phyloP scores from a whole-genome alignment of 1,284 basidiomycete species.

The Cryptococcus sp. region DNA sequence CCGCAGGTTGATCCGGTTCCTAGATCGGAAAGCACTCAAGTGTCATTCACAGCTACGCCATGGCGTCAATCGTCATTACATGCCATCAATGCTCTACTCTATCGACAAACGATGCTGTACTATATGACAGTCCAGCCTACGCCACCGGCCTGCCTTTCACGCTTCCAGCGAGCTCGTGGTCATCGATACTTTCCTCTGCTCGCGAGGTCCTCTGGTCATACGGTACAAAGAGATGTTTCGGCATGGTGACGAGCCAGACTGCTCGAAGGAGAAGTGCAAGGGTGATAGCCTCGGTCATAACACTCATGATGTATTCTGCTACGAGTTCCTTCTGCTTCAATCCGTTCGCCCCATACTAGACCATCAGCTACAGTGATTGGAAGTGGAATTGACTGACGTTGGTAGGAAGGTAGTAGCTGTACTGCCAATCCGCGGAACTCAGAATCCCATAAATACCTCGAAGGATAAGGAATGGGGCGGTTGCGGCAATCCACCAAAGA shows the following conservation, averaged over 20 bases:
- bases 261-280: background rate
- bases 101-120: too few species aligned
- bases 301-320: conserved; percentile 8
- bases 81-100: too few species aligned
- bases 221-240: background rate
- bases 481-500: conserved; percentile 1
- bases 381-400: conserved; percentile 3
- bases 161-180: too few species aligned
- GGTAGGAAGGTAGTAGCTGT: conserved; percentile 6
- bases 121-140: too few species aligned
- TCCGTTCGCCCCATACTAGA: conserved; percentile 6
- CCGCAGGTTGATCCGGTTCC: too few species aligned
- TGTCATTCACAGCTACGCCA: too few species aligned
- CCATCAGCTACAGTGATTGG: background rate
- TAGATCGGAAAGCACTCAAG: too few species aligned
- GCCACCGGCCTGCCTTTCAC: too few species aligned
- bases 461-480: conserved; percentile 5
- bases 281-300: conserved; percentile 7
- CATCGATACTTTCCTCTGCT: background rate
- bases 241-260: background rate
- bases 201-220: background rate
- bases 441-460: conserved; percentile 6
- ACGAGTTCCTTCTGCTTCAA: conserved; percentile 2
- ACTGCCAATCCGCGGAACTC: conserved; percentile 4
- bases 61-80: too few species aligned